phyloP scores from a whole-genome alignment of 805 yeast species.

The Nakazawaea holstii region DNA sequence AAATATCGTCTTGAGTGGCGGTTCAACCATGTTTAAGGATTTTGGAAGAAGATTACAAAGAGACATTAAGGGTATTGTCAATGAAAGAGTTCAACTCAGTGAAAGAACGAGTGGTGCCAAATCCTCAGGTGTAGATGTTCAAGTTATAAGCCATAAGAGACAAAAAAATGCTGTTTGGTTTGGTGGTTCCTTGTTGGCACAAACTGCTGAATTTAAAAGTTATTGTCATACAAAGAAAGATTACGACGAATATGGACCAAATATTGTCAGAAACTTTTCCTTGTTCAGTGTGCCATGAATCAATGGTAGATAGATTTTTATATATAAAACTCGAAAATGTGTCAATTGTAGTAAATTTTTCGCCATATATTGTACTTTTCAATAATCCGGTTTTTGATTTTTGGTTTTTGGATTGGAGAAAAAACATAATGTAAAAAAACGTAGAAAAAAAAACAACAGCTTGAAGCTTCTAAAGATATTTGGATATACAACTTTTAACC shows the following conservation, averaged over 20 bases:
- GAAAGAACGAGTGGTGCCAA: slow-evolving; percentile 72
- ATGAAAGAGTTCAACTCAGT: slow-evolving; percentile 77
- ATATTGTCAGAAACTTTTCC: slow-evolving; percentile 94
- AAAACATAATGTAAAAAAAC: too few relatives aligned
- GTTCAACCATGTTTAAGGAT: slow-evolving; percentile 98
- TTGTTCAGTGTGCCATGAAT: slow-evolving; percentile 82
- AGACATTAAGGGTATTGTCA: slow-evolving; percentile 82
- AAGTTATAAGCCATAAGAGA: slow-evolving; percentile 93
- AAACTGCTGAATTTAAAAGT: slow-evolving; percentile 92
- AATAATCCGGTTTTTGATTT: too few relatives aligned
- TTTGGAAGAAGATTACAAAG: slow-evolving; percentile 97
- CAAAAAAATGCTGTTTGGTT: slow-evolving; percentile 99
- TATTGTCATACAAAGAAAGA: slow-evolving; percentile 96
- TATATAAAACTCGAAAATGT: background rate
- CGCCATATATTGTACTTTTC: too few relatives aligned
- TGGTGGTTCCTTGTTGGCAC: slow-evolving; percentile 96
- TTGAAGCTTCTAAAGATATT: background rate
- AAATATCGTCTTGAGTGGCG: slow-evolving; percentile 95
- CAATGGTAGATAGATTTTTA: background rate
- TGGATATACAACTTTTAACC: background rate
- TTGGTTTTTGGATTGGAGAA: background rate
- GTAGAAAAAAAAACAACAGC: background rate
- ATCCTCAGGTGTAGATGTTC: slow-evolving; percentile 94
- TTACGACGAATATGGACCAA: slow-evolving; percentile 97
- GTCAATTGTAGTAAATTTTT: too few relatives aligned